phyloP scores from a whole-genome alignment of 495 filamentous ascomycete species.

The Neurospora sublineolata region DNA sequence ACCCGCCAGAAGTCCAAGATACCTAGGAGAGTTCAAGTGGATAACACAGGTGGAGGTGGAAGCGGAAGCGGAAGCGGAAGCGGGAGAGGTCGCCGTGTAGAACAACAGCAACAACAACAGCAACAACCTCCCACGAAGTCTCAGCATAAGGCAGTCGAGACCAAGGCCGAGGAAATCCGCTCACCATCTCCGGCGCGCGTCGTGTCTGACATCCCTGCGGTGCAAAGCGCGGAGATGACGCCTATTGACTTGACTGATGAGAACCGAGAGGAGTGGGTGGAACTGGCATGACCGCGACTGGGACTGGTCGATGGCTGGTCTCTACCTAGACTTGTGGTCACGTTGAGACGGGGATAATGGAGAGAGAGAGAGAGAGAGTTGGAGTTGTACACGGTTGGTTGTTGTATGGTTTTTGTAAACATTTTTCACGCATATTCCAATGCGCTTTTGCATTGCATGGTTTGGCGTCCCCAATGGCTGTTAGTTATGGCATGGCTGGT shows the following conservation, averaged over 20 bases:
- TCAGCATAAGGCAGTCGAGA: not conserved
- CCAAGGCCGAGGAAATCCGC: not conserved
- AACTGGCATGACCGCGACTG: too few relatives aligned
- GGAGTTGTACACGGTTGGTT: not conserved
- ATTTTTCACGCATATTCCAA: not conserved
- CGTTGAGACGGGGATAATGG: not conserved
- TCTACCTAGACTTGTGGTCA: not conserved
- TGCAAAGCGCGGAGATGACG: not conserved
- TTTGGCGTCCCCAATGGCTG: not conserved
- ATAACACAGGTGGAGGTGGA: not conserved
- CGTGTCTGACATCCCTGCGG: not conserved
- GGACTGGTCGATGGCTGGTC: too few relatives aligned
- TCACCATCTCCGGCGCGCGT: not conserved
- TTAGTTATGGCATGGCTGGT: not conserved
- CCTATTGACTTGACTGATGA: conserved; percentile 1
- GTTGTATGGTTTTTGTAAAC: not conserved
- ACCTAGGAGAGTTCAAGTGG: not conserved
- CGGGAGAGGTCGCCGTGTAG: not conserved
- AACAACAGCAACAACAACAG: not conserved
- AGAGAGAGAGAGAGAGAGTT: not conserved
- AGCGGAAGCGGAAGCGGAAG: not conserved
- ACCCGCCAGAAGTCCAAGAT: not conserved
- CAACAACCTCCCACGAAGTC: not conserved
- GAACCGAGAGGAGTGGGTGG: not conserved
- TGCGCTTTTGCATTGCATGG: not conserved